Evolutionary conservation across 73 alveolate species (phyloP).

Genomic region (Blepharisma japonicum): DNA sequence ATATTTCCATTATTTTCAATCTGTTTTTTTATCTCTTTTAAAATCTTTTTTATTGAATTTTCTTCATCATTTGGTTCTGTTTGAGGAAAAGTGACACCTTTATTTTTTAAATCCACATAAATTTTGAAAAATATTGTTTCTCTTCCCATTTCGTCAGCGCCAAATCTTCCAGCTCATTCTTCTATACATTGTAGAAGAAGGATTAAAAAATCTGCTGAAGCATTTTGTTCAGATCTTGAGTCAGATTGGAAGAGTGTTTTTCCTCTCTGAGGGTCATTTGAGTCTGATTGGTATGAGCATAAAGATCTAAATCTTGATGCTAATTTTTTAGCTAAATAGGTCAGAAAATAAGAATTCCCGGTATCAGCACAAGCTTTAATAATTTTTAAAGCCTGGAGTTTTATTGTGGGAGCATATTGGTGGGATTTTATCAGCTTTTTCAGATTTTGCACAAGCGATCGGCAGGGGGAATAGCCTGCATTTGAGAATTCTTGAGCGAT

Average conservation of each 20-base stretch:
- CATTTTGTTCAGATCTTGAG: background rate
- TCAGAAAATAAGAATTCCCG: background rate
- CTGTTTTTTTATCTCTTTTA: background rate
- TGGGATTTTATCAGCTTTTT: background rate
- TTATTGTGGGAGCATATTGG: background rate
- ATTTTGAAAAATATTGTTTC: background rate
- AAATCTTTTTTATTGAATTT: background rate
- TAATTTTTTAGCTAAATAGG: background rate
- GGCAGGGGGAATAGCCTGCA: too few species aligned
- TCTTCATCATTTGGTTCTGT: background rate
- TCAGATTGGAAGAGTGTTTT: background rate
- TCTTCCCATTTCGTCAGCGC: background rate
- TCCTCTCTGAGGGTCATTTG: background rate
- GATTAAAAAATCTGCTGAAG: background rate
- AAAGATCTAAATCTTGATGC: background rate
- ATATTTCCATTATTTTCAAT: too few species aligned
- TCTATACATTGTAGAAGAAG: background rate
- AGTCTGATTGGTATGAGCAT: background rate
- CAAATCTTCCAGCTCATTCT: background rate
- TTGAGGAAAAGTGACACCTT: background rate
- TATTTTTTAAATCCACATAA: background rate
- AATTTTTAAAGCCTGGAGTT: background rate
- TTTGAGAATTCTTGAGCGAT: too few species aligned
- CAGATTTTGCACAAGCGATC: background rate
- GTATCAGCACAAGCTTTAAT: background rate